Evolutionary conservation across 2,329 filamentous ascomycete species (phyloP).

Genomic region (Aspergillus alliaceus): DNA sequence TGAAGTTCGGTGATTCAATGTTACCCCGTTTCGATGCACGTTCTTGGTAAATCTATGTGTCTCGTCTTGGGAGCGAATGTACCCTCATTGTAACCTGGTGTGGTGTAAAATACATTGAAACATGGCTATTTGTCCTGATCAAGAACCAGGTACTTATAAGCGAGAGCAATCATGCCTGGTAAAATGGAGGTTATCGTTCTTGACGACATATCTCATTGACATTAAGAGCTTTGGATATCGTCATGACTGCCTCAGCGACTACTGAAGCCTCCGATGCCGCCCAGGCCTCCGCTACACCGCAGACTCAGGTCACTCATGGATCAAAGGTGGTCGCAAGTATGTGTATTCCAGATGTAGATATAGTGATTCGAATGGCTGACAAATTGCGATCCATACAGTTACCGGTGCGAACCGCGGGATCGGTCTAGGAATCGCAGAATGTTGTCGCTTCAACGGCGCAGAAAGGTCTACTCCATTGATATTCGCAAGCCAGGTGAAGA

Average conservation of each 20-base stretch:
- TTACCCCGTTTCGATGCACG: not conserved
- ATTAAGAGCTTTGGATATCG: not conserved
- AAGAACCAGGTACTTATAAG: no score
- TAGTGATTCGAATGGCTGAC: not conserved
- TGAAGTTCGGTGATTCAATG: no score
- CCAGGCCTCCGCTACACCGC: slow-evolving; percentile 4
- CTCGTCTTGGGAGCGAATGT: not conserved
- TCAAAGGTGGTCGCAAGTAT: slow-evolving; percentile 37
- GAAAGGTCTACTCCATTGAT: slow-evolving; percentile 49
- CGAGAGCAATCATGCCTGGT: not conserved
- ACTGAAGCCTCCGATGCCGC: not conserved
- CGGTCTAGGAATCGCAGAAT: slow-evolving; percentile 49
- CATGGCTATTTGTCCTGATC: no score
- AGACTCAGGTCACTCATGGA: slow-evolving; percentile 29
- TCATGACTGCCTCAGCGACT: slow-evolving; percentile 1
- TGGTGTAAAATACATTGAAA: no score
- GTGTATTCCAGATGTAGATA: not conserved
- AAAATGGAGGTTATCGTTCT: no score
- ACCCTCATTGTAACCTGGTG: no score
- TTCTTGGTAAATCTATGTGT: not conserved
- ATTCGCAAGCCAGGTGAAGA: slow-evolving; percentile 33
- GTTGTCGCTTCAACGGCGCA: slow-evolving; percentile 48
- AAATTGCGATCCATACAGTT: slow-evolving; percentile 19
- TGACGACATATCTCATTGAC: not conserved
- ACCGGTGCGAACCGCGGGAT: slow-evolving; percentile 43